phyloP scores from a whole-genome alignment of 768 basidiomycete species.

The Leccinum uliginosum region DNA sequence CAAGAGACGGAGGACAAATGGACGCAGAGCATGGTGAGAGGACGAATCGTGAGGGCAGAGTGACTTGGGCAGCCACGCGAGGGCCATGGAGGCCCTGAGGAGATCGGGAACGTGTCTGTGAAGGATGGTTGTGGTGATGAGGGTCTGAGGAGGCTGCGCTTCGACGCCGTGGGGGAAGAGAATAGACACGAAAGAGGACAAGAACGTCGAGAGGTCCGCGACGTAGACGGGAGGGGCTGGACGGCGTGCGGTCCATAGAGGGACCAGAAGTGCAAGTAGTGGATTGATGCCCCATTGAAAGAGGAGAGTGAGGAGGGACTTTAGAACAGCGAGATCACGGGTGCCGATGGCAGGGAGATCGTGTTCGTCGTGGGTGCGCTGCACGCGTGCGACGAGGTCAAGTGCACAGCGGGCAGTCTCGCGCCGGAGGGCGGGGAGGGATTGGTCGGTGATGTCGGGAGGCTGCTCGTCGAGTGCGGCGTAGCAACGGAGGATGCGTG shows the following conservation, averaged over 20 bases:
- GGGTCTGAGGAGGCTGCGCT: conserved; percentile 49
- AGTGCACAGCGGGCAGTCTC: conserved; percentile 56
- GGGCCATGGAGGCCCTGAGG: conserved; percentile 52
- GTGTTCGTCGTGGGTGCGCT: conserved; percentile 27
- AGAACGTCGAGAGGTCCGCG: conserved; percentile 42
- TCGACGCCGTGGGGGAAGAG: conserved; percentile 52
- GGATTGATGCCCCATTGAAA: conserved; percentile 72
- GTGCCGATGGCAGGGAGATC: conserved; percentile 46
- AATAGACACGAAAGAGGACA: conserved; percentile 41
- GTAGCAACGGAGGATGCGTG: conserved; percentile 16
- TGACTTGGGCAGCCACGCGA: conserved; percentile 72
- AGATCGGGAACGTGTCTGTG: conserved; percentile 56
- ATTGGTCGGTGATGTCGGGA: conserved; percentile 7
- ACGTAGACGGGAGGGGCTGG: conserved; percentile 30
- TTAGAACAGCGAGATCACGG: conserved; percentile 58
- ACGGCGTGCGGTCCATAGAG: conserved; percentile 33
- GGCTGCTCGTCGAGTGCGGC: conserved; percentile 6
- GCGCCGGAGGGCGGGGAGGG: conserved; percentile 44
- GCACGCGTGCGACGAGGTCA: conserved; percentile 43
- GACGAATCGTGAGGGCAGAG: conserved; percentile 35
- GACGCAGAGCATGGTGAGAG: conserved; percentile 46
- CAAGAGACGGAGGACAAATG: conserved; percentile 52
- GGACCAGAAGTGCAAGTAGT: conserved; percentile 41
- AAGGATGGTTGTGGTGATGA: conserved; percentile 56
- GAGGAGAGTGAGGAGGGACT: conserved; percentile 60